Percentiles rank a stretch among this genome's conserved stretches.
Evolutionary conservation across 2,329 filamentous ascomycete species (phyloP).

Genomic region (Trichoderma afroharzianum): DNA sequence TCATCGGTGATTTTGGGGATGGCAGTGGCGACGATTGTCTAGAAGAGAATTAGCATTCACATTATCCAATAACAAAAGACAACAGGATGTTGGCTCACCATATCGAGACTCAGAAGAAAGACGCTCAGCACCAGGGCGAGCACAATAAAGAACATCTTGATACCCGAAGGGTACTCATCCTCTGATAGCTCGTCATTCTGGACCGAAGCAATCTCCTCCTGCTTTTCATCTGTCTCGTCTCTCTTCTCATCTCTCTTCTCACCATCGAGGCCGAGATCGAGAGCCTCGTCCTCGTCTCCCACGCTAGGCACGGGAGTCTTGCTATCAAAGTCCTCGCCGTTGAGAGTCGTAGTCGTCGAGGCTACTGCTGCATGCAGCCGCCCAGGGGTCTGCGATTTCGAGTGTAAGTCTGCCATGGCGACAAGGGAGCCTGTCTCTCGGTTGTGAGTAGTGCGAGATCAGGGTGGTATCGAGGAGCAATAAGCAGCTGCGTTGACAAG

Average conservation of each 20-base stretch:
- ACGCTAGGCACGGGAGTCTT: slow-evolving; percentile 22
- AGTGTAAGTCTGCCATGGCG: slow-evolving; percentile 3
- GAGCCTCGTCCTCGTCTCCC: neutral
- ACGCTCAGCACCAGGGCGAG: slow-evolving; percentile 45
- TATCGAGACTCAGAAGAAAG: slow-evolving; percentile 49
- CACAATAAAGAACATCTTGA: slow-evolving; percentile 42
- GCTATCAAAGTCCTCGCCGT: slow-evolving; percentile 28
- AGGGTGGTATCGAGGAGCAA: neutral
- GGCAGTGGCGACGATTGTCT: slow-evolving; percentile 56
- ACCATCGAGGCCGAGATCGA: slow-evolving; percentile 14
- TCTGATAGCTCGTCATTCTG: slow-evolving; percentile 25
- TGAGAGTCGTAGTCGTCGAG: slow-evolving; percentile 30
- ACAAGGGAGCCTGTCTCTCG: neutral
- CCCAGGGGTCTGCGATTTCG: neutral
- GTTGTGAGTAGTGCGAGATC: neutral
- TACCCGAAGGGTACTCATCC: slow-evolving; percentile 38
- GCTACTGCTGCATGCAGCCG: slow-evolving; percentile 18
- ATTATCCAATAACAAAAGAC: neutral
- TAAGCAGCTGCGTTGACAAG: neutral
- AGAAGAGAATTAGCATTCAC: neutral
- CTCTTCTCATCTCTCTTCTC: neutral
- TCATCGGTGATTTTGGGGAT: slow-evolving; percentile 55
- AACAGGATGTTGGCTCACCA: no score
- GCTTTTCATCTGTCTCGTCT: neutral
- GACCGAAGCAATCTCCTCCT: neutral